These are phyloP conservation scores for Xylaria sp. DNA, from an alignment of 2,329 filamentous ascomycete species.

Conservation along the genomic window DNA sequence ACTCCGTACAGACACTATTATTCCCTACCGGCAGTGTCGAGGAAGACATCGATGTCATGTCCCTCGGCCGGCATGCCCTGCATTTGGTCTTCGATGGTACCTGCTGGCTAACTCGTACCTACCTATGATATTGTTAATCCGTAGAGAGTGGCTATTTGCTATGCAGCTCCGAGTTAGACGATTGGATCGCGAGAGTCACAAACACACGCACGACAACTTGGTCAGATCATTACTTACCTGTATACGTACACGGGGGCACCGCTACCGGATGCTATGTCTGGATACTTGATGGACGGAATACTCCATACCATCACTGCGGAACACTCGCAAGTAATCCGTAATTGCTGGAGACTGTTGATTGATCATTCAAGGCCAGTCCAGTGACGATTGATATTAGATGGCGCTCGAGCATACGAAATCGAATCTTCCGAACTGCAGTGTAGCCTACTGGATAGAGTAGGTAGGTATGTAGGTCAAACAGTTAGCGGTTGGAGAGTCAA, in stretches of 20 bases:
- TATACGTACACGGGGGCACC: not conserved
- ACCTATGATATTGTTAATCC: not conserved
- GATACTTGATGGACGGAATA: too few species aligned
- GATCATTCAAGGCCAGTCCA: not conserved
- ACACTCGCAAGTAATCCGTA: too few species aligned
- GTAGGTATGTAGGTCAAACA: not conserved
- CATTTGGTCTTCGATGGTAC: too few species aligned
- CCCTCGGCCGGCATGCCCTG: not conserved
- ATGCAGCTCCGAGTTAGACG: not conserved
- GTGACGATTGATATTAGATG: not conserved
- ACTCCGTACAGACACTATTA: not conserved
- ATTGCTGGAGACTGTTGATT: not conserved
- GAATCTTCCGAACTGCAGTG: conserved; percentile 6
- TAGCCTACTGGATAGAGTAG: not conserved
- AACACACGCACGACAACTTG: not conserved
- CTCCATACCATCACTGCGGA: too few species aligned
- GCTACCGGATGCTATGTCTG: not conserved
- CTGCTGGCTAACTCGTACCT: not conserved
- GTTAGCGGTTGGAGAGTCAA: not conserved
- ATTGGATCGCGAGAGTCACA: not conserved
- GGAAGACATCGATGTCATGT: not conserved
- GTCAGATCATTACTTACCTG: not conserved
- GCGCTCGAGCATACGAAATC: conserved; percentile 1
- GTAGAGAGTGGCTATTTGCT: not conserved
- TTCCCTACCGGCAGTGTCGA: not conserved